Conservation (phyloP, 148 eudicot species). For the Fagopyrum homotropicum region DNA sequence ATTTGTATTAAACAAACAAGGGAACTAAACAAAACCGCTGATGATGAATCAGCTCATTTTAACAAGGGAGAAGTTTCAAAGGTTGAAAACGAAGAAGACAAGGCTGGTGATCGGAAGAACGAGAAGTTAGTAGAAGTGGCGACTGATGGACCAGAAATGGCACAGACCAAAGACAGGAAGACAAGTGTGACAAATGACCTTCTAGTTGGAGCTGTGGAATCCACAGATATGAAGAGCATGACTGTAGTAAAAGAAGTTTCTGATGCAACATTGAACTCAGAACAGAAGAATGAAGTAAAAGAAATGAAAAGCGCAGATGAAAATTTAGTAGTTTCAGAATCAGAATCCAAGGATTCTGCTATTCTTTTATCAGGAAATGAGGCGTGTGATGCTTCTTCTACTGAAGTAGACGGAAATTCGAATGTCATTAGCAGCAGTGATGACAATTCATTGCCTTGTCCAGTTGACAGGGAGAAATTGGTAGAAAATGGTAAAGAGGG, state of each 20-base stretch:
- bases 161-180: slow-evolving; percentile 2
- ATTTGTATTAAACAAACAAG: slow-evolving; percentile 18
- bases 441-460: slow-evolving; percentile 13
- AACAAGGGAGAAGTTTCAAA: slow-evolving; percentile 20
- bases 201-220: not conserved
- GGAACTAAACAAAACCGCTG: slow-evolving; percentile 16
- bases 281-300: not conserved
- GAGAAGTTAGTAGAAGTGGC: slow-evolving; percentile 23
- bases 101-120: slow-evolving; percentile 21
- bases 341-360: not conserved
- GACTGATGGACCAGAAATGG: slow-evolving; percentile 15
- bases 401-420: not conserved
- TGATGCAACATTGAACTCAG: not conserved
- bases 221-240: not conserved
- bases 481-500: slow-evolving; percentile 54
- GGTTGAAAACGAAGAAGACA: slow-evolving; percentile 17
- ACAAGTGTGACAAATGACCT: not conserved
- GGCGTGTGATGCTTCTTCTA: not conserved
- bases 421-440: not conserved
- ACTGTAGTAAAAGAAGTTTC: not conserved
- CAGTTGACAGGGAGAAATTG: slow-evolving; percentile 23
- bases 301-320: not conserved
- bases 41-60: slow-evolving; percentile 20
- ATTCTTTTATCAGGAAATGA: not conserved
- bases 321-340: not conserved